Base-by-base conservation (phyloP, 352 stramenopile genomes). In the Phytophthora pistaciae region DNA sequence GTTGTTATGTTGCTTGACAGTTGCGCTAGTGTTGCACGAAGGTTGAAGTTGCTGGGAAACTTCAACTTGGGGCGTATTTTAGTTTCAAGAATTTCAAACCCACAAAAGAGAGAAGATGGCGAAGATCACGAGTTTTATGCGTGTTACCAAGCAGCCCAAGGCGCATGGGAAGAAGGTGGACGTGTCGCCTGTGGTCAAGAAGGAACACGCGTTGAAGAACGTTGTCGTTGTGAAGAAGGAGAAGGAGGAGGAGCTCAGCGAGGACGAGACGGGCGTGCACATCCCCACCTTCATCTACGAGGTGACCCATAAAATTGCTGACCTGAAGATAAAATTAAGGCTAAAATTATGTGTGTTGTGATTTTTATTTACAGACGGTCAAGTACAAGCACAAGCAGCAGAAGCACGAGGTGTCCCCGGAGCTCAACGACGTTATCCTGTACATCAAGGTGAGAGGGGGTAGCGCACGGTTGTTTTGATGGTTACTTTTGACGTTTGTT, bases 91-190 rank as follows among this genome's bases (percentile, higher is more conserved):
- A 56, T 27, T 25, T 21, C 4, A 20, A 27, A 56, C 16, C 44
- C 50, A 27, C 31, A 27, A 42, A 67, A 54, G 6, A 33, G 29
- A 54, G 54, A 70, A 56, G 33, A 92, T 91, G 84, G 68, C 78
- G 29, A 91, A 89, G 76, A 91, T 92, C 69, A 90, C 81, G 40
- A 85, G 57, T 68, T 91, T 79, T 48, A 90, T 92, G 85, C 85
- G 83, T 66, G 78, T 85, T 38, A 88, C 83, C n/a, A 91, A 91
- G 78, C 75, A 78, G 69, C 74, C 63, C 66, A 83, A 74, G 68
- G 62, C 69, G 46, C 69, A 75, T 23, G 72, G 72, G 36, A 77
- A 77, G 16, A 75, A 77, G 49, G 58, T 65, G 40, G 61, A 74
- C 13, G 23, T n/a, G 7, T 73, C 68, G 5, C 25, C 64, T n/a